A percentile compares a stretch with the other conserved stretches of the same genome.
phyloP scores from a whole-genome alignment of 805 yeast genomes.

The Sugiyamaella marilandica region DNA sequence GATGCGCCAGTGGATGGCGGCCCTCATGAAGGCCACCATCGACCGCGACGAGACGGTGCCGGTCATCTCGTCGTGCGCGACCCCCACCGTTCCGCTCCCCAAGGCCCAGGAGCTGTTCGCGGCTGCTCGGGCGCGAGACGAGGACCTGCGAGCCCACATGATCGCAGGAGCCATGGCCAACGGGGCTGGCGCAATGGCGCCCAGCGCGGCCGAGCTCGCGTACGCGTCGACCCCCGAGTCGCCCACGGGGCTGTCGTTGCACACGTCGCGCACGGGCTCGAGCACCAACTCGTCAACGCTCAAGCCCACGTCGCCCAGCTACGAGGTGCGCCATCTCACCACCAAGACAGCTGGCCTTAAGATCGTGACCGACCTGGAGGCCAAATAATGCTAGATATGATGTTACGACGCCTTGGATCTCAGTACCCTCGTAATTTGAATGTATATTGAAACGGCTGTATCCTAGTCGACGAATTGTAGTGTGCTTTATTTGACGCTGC shows the following conservation, averaged over 20 bases:
- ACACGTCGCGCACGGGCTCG: slow-evolving; percentile 22
- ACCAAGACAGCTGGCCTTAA: slow-evolving; percentile 25
- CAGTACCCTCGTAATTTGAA: not conserved
- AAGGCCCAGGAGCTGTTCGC: slow-evolving; percentile 83
- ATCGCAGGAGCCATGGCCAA: slow-evolving; percentile 21
- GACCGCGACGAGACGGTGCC: slow-evolving; percentile 93
- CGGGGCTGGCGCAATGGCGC: not conserved
- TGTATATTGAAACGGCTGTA: not conserved
- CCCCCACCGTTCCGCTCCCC: slow-evolving; percentile 88
- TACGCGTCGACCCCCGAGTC: slow-evolving; percentile 20
- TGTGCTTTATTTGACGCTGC: too few species aligned
- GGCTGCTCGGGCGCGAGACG: slow-evolving; percentile 45
- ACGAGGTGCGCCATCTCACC: slow-evolving; percentile 19
- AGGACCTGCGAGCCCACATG: slow-evolving; percentile 24
- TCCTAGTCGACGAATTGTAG: too few species aligned
- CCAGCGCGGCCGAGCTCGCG: not conserved
- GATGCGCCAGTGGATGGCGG: slow-evolving; percentile 93
- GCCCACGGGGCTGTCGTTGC: slow-evolving; percentile 21
- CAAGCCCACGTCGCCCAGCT: slow-evolving; percentile 8
- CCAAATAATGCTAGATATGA: slow-evolving; percentile 5
- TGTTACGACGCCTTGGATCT: not conserved
- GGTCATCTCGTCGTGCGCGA: slow-evolving; percentile 83
- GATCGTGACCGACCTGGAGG: slow-evolving; percentile 21
- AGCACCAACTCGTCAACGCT: slow-evolving; percentile 20
- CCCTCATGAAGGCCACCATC: slow-evolving; percentile 90